Conservation (phyloP, 257 asterid species). For the Solanum etuberosum region DNA sequence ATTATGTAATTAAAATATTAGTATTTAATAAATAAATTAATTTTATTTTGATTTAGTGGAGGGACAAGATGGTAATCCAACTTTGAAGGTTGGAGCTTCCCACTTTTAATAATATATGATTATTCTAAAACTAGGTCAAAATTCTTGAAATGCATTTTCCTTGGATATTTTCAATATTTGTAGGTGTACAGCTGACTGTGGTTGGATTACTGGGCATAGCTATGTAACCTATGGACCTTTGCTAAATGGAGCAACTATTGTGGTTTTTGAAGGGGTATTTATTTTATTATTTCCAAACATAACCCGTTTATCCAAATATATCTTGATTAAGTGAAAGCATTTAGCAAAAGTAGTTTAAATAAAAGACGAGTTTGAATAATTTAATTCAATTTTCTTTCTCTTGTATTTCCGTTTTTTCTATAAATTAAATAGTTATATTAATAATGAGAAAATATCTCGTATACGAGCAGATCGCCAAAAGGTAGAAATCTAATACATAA, state of each 20-base stretch:
- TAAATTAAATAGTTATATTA: not conserved
- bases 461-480: not conserved
- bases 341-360: not conserved
- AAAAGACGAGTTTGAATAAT: not conserved
- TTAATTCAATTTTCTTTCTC: not conserved
- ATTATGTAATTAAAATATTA: no score
- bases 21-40: no score
- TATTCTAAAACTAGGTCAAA: not conserved
- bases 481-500: not conserved
- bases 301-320: not conserved
- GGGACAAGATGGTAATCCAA: no score
- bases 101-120: no score
- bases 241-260: conserved; percentile 76
- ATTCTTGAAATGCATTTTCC: conserved; percentile 9
- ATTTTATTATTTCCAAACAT: not conserved
- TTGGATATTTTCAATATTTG: conserved; percentile 4
- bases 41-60: no score
- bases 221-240: conserved; percentile 97
- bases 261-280: conserved; percentile 95
- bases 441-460: not conserved
- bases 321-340: not conserved
- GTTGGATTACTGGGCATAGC: conserved; percentile 99
- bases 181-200: conserved; percentile 99
- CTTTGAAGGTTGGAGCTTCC: no score
- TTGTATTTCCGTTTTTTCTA: not conserved